A percentile compares a stretch with the other conserved stretches of the same genome.
Evolutionary conservation across 2,329 filamentous ascomycete genomes (phyloP).

Genomic region (Calonectria honghensis): DNA sequence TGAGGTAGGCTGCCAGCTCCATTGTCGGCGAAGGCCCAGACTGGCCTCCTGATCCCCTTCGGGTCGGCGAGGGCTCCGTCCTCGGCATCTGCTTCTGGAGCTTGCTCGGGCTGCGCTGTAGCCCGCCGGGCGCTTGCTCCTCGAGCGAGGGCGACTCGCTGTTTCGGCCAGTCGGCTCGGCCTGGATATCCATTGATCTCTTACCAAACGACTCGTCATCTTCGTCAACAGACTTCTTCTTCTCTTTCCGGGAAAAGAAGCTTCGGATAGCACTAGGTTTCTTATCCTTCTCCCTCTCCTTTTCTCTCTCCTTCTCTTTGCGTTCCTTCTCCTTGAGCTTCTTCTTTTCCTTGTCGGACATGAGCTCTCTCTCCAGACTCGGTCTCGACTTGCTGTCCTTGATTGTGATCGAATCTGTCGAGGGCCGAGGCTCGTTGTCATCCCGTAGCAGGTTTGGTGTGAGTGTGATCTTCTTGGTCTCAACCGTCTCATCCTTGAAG

Average conservation of each 20-base stretch:
- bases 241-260: conserved; percentile 78
- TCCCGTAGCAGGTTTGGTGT: conserved; percentile 95
- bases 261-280: conserved; percentile 75
- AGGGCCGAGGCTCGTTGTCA: conserved; percentile 78
- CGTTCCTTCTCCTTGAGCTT: conserved; percentile 83
- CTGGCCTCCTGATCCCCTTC: conserved; percentile 60
- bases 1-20: conserved; percentile 66
- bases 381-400: conserved; percentile 73
- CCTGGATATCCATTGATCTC: conserved; percentile 74
- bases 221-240: conserved; percentile 73
- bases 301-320: conserved; percentile 85
- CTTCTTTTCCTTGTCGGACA: conserved; percentile 82
- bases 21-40: conserved; percentile 59
- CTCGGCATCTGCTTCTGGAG: conserved; percentile 80
- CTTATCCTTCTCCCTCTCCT: conserved; percentile 85
- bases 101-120: conserved; percentile 78
- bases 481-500: conserved; percentile 95
- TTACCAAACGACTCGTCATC: conserved; percentile 78
- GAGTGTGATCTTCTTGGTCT: conserved; percentile 97
- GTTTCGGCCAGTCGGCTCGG: conserved; percentile 61
- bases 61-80: conserved; percentile 67
- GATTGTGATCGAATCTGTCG: conserved; percentile 61
- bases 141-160: conserved; percentile 64
- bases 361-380: conserved; percentile 81
- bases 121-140: conserved; percentile 68